A percentile compares a stretch with the other conserved stretches of the same genome.
Conservation (phyloP, 345 rosid species). For the Corchorus olitorius region DNA sequence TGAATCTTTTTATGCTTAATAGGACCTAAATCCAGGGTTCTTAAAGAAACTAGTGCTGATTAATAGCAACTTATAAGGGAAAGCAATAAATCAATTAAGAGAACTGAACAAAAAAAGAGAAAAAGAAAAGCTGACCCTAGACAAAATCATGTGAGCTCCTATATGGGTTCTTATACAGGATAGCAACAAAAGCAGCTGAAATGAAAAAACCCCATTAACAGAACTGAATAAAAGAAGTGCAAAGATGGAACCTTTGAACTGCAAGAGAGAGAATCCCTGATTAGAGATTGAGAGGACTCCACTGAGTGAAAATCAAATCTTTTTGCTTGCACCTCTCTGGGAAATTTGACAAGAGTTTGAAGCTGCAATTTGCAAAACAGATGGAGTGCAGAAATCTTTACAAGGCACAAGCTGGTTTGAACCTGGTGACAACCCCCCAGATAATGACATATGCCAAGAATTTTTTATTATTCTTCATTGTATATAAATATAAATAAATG, state of each 20-base stretch:
- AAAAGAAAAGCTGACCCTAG: not conserved
- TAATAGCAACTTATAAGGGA: constrained; percentile 11
- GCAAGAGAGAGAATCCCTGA: constrained; percentile 16
- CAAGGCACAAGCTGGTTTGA: constrained; percentile 32
- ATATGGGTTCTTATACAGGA: not conserved
- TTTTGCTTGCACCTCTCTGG: not conserved
- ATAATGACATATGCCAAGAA: constrained; percentile 32
- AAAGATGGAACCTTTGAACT: constrained; percentile 40
- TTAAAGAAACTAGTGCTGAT: not conserved
- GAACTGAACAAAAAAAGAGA: not conserved
- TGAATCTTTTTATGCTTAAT: not conserved
- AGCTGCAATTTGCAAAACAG: not conserved
- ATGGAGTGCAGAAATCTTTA: constrained; percentile 21
- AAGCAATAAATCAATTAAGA: constrained; percentile 13
- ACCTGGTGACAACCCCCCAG: constrained; percentile 27
- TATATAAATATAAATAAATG: not conserved
- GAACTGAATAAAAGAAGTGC: constrained; percentile 4
- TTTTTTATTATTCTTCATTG: constrained; percentile 12
- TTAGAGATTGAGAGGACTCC: constrained; percentile 14
- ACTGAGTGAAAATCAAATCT: constrained; percentile 19
- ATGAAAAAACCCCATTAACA: constrained; percentile 7
- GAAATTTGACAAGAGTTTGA: not conserved
- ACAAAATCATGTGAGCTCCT: not conserved
- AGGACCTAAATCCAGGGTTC: constrained; percentile 20
- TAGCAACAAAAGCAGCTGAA: not conserved